Percentiles rank a stretch among this genome's conserved stretches.
Conservation (phyloP, 768 basidiomycete genomes). For the Collybia sordida region DNA sequence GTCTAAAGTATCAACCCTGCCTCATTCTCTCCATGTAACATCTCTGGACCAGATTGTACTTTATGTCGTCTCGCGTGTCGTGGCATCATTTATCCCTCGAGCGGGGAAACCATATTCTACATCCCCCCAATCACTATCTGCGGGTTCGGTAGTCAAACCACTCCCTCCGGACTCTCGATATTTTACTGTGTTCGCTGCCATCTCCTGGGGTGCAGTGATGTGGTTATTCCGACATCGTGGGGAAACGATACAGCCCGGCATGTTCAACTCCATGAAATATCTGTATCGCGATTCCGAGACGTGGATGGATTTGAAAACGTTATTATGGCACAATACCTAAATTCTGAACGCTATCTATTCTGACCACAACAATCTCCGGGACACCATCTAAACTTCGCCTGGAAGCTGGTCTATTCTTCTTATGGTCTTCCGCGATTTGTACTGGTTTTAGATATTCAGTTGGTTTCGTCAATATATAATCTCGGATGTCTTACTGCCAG, state of each 20-base stretch:
- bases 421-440: conserved; percentile 60
- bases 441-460: conserved; percentile 35
- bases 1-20: conserved; percentile 18
- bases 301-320: conserved; percentile 79
- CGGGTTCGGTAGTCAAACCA: conserved; percentile 53
- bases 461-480: neutral
- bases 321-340: conserved; percentile 91
- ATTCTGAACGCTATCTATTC: conserved; percentile 5
- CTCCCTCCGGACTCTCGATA: conserved; percentile 82
- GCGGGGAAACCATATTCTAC: conserved; percentile 54
- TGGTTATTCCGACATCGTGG: conserved; percentile 87
- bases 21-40: conserved; percentile 8
- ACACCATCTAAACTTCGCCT: conserved; percentile 15
- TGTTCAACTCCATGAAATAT: conserved; percentile 96
- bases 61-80: conserved; percentile 90
- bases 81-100: conserved; percentile 90
- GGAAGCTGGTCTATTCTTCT: conserved; percentile 50
- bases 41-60: conserved; percentile 75
- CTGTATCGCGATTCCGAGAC: conserved; percentile 90
- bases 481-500: conserved; percentile 47
- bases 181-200: conserved; percentile 84
- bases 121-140: conserved; percentile 36
- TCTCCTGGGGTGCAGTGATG: conserved; percentile 97
- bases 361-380: conserved; percentile 4
- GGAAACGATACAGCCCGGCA: conserved; percentile 93